These are phyloP conservation scores for Pseudonectria buxi DNA, from an alignment of 2,329 filamentous ascomycete genomes.

Conservation along the genomic window DNA sequence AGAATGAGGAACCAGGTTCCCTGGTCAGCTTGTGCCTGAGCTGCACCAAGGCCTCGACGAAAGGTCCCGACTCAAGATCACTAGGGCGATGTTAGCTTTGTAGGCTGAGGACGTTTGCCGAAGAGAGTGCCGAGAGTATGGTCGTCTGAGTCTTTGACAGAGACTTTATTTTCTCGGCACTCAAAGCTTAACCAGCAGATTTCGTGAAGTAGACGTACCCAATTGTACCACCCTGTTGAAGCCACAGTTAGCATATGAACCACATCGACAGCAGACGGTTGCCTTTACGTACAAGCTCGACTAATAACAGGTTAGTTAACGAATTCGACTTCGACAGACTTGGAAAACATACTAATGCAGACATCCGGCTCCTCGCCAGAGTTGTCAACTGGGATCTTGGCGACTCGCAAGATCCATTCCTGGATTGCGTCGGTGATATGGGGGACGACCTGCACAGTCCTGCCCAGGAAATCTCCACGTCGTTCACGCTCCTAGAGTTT, in stretches of 20 bases:
- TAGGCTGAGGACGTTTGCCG: too few species aligned
- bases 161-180: too few species aligned
- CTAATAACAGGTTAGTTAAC: slow-evolving; percentile 19
- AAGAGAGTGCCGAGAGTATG: too few species aligned
- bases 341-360: slow-evolving; percentile 64
- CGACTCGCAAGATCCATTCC: slow-evolving; percentile 85
- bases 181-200: too few species aligned
- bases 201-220: slow-evolving; percentile 22
- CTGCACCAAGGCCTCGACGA: slow-evolving; percentile 80
- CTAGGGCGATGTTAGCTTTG: slow-evolving; percentile 23
- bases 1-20: slow-evolving; percentile 56
- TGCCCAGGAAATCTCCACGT: slow-evolving; percentile 72
- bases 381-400: slow-evolving; percentile 79
- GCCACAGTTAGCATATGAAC: neutral
- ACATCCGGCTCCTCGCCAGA: slow-evolving; percentile 79
- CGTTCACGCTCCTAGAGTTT: slow-evolving; percentile 48
- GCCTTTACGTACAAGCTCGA: slow-evolving; percentile 28
- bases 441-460: slow-evolving; percentile 54
- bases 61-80: slow-evolving; percentile 82
- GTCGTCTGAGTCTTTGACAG: too few species aligned
- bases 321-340: neutral
- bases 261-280: neutral
- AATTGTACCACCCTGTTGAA: slow-evolving; percentile 52
- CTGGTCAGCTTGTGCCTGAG: slow-evolving; percentile 65
- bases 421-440: slow-evolving; percentile 89